phyloP scores from a whole-genome alignment of 768 basidiomycete species.

The Boletus sp. region DNA sequence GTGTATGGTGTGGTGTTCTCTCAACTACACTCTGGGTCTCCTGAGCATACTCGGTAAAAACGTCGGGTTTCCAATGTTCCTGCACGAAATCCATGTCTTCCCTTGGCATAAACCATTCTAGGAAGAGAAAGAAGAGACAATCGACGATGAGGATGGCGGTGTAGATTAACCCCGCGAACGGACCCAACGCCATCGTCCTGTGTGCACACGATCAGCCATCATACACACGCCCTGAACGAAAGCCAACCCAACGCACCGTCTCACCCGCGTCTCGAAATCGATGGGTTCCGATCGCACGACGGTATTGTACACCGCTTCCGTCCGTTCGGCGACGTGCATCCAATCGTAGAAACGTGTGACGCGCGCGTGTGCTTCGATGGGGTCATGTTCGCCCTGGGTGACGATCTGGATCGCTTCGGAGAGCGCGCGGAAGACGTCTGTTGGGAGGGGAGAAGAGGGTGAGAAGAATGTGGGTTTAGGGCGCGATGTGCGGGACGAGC shows the following conservation, averaged over 20 bases:
- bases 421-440: slow-evolving; percentile 84
- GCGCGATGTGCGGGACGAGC: neutral
- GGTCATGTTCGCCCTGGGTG: slow-evolving; percentile 64
- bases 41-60: slow-evolving; percentile 18
- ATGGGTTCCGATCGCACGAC: slow-evolving; percentile 60
- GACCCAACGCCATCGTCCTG: slow-evolving; percentile 76
- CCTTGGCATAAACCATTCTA: slow-evolving; percentile 83
- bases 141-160: slow-evolving; percentile 86
- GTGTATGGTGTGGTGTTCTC: neutral
- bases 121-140: slow-evolving; percentile 78
- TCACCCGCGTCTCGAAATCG: slow-evolving; percentile 76
- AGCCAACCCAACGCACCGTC: slow-evolving; percentile 47
- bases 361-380: slow-evolving; percentile 68
- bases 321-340: slow-evolving; percentile 72
- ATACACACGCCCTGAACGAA: neutral
- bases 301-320: slow-evolving; percentile 75
- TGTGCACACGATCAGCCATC: neutral
- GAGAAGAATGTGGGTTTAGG: neutral
- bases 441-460: neutral
- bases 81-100: slow-evolving; percentile 74
- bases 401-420: slow-evolving; percentile 76
- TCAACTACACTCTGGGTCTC: neutral
- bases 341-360: slow-evolving; percentile 86
- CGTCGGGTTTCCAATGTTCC: slow-evolving; percentile 52
- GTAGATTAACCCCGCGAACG: slow-evolving; percentile 82